A percentile compares a stretch with the other conserved stretches of the same genome.
These are phyloP conservation scores for Nyssa sinensis DNA, from an alignment of 148 eudicot genomes.

Conservation along the genomic window DNA sequence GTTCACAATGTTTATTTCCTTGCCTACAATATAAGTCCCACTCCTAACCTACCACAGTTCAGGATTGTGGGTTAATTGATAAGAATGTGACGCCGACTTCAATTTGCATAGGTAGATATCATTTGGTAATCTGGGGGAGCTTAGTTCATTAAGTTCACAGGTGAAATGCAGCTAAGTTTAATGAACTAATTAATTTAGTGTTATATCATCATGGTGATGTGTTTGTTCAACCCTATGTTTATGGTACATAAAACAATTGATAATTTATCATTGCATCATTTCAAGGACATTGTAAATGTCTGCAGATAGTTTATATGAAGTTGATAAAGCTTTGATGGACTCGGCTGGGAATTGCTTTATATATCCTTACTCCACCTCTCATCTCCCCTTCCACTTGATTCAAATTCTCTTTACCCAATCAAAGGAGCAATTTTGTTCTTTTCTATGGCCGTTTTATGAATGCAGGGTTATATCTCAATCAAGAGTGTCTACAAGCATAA, in stretches of 20 bases:
- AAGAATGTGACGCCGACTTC: too few species aligned
- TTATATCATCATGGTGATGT: too few species aligned
- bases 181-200: too few species aligned
- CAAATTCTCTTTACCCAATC: background rate
- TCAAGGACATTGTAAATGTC: background rate
- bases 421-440: background rate
- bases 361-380: background rate
- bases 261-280: background rate
- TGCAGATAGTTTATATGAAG: background rate
- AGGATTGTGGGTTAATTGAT: too few species aligned
- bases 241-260: background rate
- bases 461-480: background rate
- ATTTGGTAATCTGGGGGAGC: too few species aligned
- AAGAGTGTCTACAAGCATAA: slow-evolving; percentile 12
- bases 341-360: background rate
- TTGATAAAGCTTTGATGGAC: background rate
- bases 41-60: background rate
- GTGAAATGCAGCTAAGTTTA: too few species aligned
- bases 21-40: background rate
- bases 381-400: background rate
- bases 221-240: background rate
- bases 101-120: too few species aligned
- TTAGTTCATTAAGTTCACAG: too few species aligned
- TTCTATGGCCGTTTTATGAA: background rate
- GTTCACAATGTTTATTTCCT: background rate